Base-by-base conservation (phyloP, 768 basidiomycete genomes). In the Mycena leptocephala region DNA sequence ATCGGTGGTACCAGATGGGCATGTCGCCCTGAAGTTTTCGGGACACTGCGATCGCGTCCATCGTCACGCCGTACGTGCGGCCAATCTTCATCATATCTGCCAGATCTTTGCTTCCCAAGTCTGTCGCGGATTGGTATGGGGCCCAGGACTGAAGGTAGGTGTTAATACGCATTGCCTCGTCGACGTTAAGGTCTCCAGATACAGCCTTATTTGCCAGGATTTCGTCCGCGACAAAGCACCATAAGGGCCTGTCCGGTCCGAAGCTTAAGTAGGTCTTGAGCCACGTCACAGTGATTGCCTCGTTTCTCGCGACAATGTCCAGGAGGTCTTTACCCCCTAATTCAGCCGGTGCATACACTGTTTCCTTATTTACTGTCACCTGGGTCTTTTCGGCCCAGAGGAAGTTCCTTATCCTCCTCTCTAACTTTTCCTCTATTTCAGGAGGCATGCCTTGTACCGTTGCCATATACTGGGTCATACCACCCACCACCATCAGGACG, bases 371-470 rank as follows among this genome's bases (percentile, higher is more conserved):
- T n/a, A 53, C 24, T 22, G 22, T 53, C 6, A 24, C 51, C 20
- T 9, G 2, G 74, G 53, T 11, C n/a, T n/a, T n/a, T n/a, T n/a
- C n/a, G n/a, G n/a, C n/a, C n/a, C n/a, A n/a, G n/a, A n/a, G n/a
- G n/a, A 80, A 80, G 14, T 67, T 39, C 11, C 69, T 0, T 0
- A 69, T 73, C 0, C 24, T 0, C 37, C 39, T 59, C 0, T 72
- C 76, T 0, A 79, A 32, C 18, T 11, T 64, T 6, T 0, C 8
- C 6, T 74, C 76, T 0, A 82, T 70, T 0, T 48, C 11, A 6
- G 59, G 56, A 0, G 80, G 81, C 81, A 82, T 82, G 0, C 79
- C 58, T 51, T 82, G 79, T 5, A 79, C 81, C 22, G 67, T 68
- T 0, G 81, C n/a, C 5, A 53, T 18, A n/a, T 53, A 53, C 24